Percentiles rank a stretch among this genome's conserved stretches.
Evolutionary conservation across 805 yeast species (phyloP).

Genomic region (Candida palmyrensis): DNA sequence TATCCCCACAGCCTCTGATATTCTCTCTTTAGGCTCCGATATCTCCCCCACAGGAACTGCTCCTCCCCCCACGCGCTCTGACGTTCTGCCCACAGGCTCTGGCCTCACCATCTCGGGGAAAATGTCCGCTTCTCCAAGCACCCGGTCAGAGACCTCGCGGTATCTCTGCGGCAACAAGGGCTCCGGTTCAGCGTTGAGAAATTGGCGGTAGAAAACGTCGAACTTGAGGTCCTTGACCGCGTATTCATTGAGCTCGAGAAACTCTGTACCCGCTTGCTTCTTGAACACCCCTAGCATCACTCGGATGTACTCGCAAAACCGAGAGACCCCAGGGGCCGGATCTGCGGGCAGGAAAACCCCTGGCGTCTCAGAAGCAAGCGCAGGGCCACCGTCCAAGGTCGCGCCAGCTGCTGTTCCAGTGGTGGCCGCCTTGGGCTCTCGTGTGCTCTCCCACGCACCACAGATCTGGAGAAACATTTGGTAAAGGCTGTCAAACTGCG

Average conservation of each 20-base stretch:
- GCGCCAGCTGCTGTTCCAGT: background rate
- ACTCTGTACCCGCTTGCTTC: conserved; percentile 12
- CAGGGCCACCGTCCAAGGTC: background rate
- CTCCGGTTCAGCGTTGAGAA: conserved; percentile 12
- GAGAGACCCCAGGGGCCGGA: no score
- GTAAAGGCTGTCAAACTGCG: conserved; percentile 16
- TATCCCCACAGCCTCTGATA: background rate
- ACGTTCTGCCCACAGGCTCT: no score
- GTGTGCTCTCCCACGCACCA: conserved; percentile 11
- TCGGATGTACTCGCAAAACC: conserved; percentile 12
- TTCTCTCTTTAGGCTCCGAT: conserved; percentile 5
- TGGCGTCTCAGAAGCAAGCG: conserved; percentile 6
- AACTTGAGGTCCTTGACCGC: conserved; percentile 13
- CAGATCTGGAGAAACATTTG: conserved; percentile 18
- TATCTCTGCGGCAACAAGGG: conserved; percentile 12
- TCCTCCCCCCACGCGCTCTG: background rate
- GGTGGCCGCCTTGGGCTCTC: background rate
- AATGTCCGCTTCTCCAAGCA: conserved; percentile 10
- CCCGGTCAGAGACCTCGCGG: conserved; percentile 8
- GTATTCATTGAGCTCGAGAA: conserved; percentile 15
- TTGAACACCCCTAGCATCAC: conserved; percentile 19
- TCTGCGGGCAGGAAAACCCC: no score
- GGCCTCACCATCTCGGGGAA: no score
- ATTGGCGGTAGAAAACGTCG: conserved; percentile 9
- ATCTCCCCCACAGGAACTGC: background rate